Conservation (phyloP, 2,329 filamentous ascomycete genomes). For the Ophiostoma montium region DNA sequence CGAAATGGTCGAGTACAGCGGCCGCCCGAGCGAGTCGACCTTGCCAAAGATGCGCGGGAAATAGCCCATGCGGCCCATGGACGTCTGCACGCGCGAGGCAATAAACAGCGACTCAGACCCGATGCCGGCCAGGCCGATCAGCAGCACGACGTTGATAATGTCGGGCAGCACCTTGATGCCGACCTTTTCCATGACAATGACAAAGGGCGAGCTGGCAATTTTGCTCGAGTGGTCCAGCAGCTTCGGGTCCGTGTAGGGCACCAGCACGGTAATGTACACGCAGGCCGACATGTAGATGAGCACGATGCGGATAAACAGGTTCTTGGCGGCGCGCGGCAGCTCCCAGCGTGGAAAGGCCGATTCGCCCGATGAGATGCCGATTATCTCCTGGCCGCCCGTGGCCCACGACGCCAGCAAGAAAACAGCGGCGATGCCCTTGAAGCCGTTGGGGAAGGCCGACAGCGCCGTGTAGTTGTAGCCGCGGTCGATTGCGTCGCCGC, state of each 20-base stretch:
- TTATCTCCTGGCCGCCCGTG: constrained; percentile 47
- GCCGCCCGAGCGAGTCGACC: constrained; percentile 8
- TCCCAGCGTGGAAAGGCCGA: constrained; percentile 13
- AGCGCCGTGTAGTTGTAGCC: constrained; percentile 10
- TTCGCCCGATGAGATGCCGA: constrained; percentile 39
- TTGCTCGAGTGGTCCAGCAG: constrained; percentile 8
- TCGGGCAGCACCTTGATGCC: constrained; percentile 38
- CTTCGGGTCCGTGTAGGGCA: constrained; percentile 8
- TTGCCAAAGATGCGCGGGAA: constrained; percentile 9
- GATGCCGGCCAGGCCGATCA: constrained; percentile 14
- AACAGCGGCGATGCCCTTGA: constrained; percentile 58
- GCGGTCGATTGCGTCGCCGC: constrained; percentile 11
- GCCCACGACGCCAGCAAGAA: constrained; percentile 63
- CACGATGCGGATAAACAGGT: constrained; percentile 11
- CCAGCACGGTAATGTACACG: constrained; percentile 10
- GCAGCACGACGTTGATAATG: constrained; percentile 41
- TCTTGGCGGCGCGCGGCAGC: constrained; percentile 11
- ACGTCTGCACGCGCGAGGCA: constrained; percentile 10
- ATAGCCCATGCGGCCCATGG: constrained; percentile 11
- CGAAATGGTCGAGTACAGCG: constrained; percentile 5
- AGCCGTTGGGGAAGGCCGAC: constrained; percentile 43
- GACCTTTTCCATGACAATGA: constrained; percentile 23
- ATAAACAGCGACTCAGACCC: constrained; percentile 11
- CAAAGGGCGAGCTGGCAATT: constrained; percentile 25
- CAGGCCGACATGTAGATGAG: constrained; percentile 12